These are phyloP conservation scores for Erysimum cheiri DNA, from an alignment of 441 rosid species.

Conservation along the genomic window DNA sequence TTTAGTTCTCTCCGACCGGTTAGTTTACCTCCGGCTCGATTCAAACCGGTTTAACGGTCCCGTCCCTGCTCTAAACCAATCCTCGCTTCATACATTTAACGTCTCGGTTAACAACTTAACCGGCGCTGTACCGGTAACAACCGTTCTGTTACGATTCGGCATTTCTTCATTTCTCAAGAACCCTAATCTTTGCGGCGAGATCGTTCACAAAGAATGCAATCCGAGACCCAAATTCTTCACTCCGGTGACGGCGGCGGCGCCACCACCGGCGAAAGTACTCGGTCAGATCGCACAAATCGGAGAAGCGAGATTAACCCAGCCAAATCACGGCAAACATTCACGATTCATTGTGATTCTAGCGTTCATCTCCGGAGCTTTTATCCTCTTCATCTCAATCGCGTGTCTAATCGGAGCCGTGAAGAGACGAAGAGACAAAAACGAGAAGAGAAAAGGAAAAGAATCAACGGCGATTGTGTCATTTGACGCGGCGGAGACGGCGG, in stretches of 20 bases:
- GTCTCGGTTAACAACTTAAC: conserved; percentile 76
- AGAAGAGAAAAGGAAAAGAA: conserved; percentile 37
- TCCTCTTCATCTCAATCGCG: conserved; percentile 56
- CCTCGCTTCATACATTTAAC: conserved; percentile 67
- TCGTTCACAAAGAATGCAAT: conserved; percentile 74
- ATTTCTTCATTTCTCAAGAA: conserved; percentile 61
- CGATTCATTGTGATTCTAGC: conserved; percentile 61
- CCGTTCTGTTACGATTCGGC: conserved; percentile 61
- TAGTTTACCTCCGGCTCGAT: conserved; percentile 70
- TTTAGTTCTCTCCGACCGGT: conserved; percentile 52
- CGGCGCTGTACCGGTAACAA: conserved; percentile 78
- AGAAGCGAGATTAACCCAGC: conserved; percentile 54
- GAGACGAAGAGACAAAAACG: conserved; percentile 45
- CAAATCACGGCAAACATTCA: conserved; percentile 47
- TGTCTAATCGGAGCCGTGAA: conserved; percentile 56
- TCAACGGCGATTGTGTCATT: conserved; percentile 40
- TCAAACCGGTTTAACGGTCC: conserved; percentile 66
- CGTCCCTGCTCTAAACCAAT: conserved; percentile 78
- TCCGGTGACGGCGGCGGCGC: conserved; percentile 37
- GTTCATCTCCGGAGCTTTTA: conserved; percentile 55
- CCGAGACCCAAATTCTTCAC: conserved; percentile 70
- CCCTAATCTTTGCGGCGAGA: conserved; percentile 91
- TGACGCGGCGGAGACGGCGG: conserved; percentile 51
- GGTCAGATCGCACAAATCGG: conserved; percentile 64
- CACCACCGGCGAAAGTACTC: conserved; percentile 55